Evolutionary conservation across 768 basidiomycete genomes (phyloP).

Genomic region (Lentinus tigrinus): DNA sequence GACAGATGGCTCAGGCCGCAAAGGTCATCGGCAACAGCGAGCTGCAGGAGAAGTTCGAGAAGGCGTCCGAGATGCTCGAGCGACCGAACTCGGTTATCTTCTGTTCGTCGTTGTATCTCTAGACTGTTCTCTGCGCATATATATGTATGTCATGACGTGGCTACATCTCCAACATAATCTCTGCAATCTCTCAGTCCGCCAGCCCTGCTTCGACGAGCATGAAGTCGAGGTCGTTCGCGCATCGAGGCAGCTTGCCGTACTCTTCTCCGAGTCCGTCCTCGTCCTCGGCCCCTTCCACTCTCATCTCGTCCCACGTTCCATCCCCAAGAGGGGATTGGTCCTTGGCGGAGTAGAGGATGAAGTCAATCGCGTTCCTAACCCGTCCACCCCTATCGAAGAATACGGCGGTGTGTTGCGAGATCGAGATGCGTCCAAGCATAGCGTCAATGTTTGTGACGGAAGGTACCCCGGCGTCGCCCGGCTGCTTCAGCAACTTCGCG

Average conservation of each 20-base stretch:
- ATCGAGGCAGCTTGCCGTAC: constrained; percentile 1
- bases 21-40: constrained; percentile 97
- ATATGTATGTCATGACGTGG: too few relatives aligned
- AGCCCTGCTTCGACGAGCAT: background rate
- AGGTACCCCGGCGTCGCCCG: background rate
- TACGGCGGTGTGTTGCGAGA: background rate
- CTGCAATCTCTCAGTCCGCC: background rate
- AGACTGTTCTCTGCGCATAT: too few relatives aligned
- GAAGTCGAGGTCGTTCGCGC: constrained; percentile 14
- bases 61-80: constrained; percentile 89
- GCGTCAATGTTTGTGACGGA: background rate
- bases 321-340: constrained; percentile 8
- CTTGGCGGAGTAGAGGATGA: background rate
- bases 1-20: constrained; percentile 94
- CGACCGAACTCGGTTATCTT: constrained; percentile 93
- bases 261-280: background rate
- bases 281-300: background rate
- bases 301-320: background rate
- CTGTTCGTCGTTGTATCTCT: constrained; percentile 83
- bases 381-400: constrained; percentile 7
- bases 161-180: too few relatives aligned
- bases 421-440: background rate
- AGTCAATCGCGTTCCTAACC: constrained; percentile 9
- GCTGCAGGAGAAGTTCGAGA: constrained; percentile 90
- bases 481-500: background rate